Conservation (phyloP, 2,329 filamentous ascomycete genomes). For the Epichloe sibirici region DNA sequence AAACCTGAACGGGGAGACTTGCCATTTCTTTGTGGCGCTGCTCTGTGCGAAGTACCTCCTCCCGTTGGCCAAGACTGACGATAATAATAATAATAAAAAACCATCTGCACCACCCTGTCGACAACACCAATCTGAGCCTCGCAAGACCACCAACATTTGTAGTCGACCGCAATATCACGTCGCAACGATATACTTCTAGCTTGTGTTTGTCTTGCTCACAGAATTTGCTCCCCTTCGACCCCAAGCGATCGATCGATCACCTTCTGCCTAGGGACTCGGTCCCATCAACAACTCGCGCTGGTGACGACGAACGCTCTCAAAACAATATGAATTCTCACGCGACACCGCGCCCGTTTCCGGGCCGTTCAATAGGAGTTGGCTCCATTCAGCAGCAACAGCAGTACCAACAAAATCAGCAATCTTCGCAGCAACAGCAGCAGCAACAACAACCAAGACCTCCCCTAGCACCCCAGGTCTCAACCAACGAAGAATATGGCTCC, state of each 20-base stretch:
- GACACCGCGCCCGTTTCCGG: constrained; percentile 25
- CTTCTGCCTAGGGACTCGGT: too few species aligned
- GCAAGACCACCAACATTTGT: background rate
- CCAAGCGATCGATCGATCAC: too few species aligned
- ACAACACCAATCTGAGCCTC: background rate
- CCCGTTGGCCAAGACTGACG: background rate
- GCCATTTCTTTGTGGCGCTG: background rate
- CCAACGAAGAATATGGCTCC: constrained; percentile 26
- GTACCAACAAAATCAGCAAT: constrained; percentile 19
- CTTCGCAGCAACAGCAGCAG: constrained; percentile 11
- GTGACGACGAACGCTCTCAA: background rate
- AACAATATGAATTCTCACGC: constrained; percentile 24
- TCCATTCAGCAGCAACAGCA: constrained; percentile 21
- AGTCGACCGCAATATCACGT: background rate
- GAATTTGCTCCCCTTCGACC: background rate
- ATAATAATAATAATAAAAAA: background rate
- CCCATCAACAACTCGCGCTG: background rate
- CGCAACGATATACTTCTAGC: background rate
- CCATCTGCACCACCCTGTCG: background rate
- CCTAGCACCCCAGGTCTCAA: constrained; percentile 21
- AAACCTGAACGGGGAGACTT: constrained; percentile 1
- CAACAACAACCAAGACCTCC: constrained; percentile 16
- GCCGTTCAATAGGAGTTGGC: constrained; percentile 21
- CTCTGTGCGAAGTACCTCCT: background rate
- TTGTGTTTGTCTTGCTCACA: background rate